Base-by-base conservation (phyloP, 805 yeast species). In the Nakazawaea pomicola region DNA sequence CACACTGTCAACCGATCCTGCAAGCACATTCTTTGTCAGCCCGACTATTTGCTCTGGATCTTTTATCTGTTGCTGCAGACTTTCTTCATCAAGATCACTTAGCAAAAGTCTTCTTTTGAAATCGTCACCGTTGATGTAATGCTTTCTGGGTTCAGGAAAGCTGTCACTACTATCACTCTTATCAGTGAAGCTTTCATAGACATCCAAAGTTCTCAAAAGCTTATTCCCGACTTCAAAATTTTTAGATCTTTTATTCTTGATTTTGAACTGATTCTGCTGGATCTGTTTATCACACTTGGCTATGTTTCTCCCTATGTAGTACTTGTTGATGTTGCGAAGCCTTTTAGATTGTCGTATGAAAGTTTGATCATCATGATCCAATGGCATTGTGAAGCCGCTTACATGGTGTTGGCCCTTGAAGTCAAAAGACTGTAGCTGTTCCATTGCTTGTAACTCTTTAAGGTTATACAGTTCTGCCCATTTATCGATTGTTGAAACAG, bases 261-360 rank as follows among this genome's bases (percentile, higher is more conserved):
- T 33, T 23, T 33, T 21, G 29, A 33, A 23, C 10, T 15, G 21
- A 17, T 33, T 33, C n/a, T 33, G 28, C 10, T 12, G 12, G 8
- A 33, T 33, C 18, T 23, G 18, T 23, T 33, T 24, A 9, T 33
- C 16, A 23, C 35, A 37, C 11, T 17, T 24, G 7, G 29, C 23
- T 1, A 28, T 37, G 12, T 37, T 29, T 29, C 41, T 23, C 7
- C 33, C 33, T 31, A 43, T 54, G 55, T 46, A 55, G 57, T 43
- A 52, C 50, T 43, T 35, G 29, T 33, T 58, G 46, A 16, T 32
- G 25, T 25, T 53, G 56, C 21, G 36, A 51, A 16, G 53, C 52
- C 30, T 46, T 48, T 43, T 43, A 34, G 18, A 47, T 15, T 33
- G 36, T 14, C 24, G n/a, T 15, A 15, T 14, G 24, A 9, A 33